Conservation (phyloP, 2,329 filamentous ascomycete species). For the Trichoderma hamatum region DNA sequence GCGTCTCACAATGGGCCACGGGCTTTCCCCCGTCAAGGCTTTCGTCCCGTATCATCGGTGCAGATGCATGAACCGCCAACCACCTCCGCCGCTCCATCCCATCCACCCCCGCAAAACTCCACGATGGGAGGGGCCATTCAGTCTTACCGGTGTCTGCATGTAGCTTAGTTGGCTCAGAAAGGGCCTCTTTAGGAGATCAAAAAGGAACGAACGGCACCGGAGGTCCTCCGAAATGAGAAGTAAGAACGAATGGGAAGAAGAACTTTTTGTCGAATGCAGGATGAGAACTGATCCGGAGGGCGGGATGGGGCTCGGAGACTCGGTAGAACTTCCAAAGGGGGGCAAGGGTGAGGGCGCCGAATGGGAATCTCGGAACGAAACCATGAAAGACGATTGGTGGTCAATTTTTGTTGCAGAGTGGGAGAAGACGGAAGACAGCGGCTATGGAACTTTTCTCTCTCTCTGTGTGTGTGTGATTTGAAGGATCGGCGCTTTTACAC, state of each 20-base stretch:
- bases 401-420: background rate
- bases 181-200: background rate
- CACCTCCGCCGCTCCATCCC: background rate
- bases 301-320: background rate
- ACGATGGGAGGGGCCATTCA: background rate
- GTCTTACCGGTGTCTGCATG: background rate
- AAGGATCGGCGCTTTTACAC: background rate
- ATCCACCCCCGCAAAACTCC: background rate
- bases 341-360: background rate
- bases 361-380: background rate
- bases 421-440: background rate
- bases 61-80: background rate
- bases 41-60: background rate
- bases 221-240: background rate
- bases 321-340: conserved; percentile 5
- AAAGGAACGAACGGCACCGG: conserved; percentile 13
- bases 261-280: background rate
- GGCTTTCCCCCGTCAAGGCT: background rate
- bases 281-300: background rate
- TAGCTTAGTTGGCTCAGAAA: background rate
- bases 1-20: conserved; percentile 1
- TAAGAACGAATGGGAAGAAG: background rate
- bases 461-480: background rate
- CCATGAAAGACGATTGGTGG: conserved; percentile 24
- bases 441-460: background rate